Evolutionary conservation across 2,329 filamentous ascomycete genomes (phyloP).

Genomic region (Teratosphaeria nubilosa): DNA sequence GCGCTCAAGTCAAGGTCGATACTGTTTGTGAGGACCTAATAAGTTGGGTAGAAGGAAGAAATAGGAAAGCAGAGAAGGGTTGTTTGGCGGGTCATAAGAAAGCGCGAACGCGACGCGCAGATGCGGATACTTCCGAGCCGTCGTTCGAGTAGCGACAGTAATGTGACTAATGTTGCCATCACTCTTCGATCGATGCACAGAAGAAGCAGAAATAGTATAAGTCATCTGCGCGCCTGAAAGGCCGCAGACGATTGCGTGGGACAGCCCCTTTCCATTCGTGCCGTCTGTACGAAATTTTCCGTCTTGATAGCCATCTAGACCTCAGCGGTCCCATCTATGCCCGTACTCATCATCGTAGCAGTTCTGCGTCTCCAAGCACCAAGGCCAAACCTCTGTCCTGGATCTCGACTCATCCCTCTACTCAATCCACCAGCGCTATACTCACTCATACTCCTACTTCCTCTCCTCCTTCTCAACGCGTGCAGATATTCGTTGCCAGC

Average conservation of each 20-base stretch:
- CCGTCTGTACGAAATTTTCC: background rate
- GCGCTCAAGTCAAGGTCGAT: background rate
- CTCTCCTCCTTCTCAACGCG: conserved; percentile 17
- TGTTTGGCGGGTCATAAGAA: background rate
- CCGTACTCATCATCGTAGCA: background rate
- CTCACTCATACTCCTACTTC: conserved; percentile 18
- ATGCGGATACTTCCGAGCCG: background rate
- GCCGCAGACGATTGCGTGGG: no score
- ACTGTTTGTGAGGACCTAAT: background rate
- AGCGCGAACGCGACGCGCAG: background rate
- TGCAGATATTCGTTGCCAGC: conserved; percentile 9
- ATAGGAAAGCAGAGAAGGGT: background rate
- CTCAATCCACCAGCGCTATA: conserved; percentile 11
- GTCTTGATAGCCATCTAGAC: background rate
- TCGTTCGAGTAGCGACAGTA: background rate
- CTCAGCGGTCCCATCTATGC: background rate
- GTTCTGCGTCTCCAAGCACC: conserved; percentile 4
- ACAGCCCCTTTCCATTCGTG: no score
- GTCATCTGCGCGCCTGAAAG: no score
- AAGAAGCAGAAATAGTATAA: no score
- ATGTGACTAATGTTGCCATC: background rate
- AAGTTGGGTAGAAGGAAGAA: background rate
- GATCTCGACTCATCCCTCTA: conserved; percentile 7
- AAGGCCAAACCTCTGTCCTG: conserved; percentile 2
- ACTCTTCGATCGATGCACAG: no score